Base-by-base conservation (phyloP, 352 stramenopile species). In the Phytopythium boreale region DNA sequence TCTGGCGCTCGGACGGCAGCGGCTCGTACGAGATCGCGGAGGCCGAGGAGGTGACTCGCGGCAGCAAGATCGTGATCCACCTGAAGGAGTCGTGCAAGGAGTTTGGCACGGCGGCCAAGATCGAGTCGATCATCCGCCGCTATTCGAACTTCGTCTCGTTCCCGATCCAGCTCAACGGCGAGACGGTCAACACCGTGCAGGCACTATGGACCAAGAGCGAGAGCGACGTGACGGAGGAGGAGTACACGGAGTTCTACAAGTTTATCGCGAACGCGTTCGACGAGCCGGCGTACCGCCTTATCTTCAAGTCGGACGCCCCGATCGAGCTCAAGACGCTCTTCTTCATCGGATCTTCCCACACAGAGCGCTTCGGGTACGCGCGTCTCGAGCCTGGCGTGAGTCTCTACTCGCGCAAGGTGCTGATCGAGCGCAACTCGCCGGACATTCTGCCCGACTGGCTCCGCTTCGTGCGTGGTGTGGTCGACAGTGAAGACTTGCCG, bases 61-160 rank as follows among this genome's bases (percentile, higher is more conserved):
- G 97, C 20, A 98, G 93, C 53, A 98, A 98, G 70, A 98, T 99
- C 65, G 93, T 98, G 43, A 96, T 99, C 57, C 84, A 99, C 71
- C 74, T 99, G 39, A 99, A 99, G 70, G 95, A 99, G 3, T 93
- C 97, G 31, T 96, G 92, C 74, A 97, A 98, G 73, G 90, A 99
- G 66, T 99, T 97, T 64, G 83, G 88, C 31, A 95, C 89, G 17
- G 80, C 92, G 36, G 71, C 96, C 64, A 95, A 90, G 52, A 88
- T 99, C 22, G 87, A 99, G 74, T 89, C 86, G 37, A 97, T 99
- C 71, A 96, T 99, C 61, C 97, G 98, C 62, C 97, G 98, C 72
- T 99, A 99, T 84, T 99, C 95, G 39, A 99, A 99, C 74, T 99
- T 99, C 75, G 97, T 99, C 17, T 96, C 93, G 58, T 99, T 99